Conservation (phyloP, 108 stramenopile genomes). For the Fistulifera pelliculosa region DNA sequence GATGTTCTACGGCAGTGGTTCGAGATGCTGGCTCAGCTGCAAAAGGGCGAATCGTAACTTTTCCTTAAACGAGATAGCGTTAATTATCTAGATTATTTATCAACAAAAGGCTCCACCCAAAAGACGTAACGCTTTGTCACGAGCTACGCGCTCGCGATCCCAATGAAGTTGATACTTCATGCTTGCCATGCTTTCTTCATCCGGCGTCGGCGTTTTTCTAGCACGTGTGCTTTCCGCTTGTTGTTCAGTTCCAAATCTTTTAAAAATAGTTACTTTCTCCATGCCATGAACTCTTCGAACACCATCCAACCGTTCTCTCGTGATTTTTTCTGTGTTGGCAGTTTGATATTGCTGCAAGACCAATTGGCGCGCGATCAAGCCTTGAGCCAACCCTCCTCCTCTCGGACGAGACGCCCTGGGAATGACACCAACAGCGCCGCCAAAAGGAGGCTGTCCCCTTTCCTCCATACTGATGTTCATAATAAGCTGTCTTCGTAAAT, state of each 20-base stretch:
- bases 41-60: conserved; percentile 2
- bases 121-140: background rate
- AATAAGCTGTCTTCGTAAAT: too few relatives aligned
- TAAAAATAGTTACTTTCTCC: too few relatives aligned
- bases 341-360: too few relatives aligned
- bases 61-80: too few relatives aligned
- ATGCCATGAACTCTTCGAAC: background rate
- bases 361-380: too few relatives aligned
- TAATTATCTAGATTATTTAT: background rate
- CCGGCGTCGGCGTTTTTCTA: conserved; percentile 4
- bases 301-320: background rate
- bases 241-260: conserved; percentile 1
- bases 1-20: conserved; percentile 98
- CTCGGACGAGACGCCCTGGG: too few relatives aligned
- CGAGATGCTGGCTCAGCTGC: conserved; percentile 80
- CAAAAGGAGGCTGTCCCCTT: too few relatives aligned
- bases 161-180: conserved; percentile 7
- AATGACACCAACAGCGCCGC: too few relatives aligned
- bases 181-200: conserved; percentile 6
- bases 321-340: too few relatives aligned
- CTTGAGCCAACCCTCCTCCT: too few relatives aligned
- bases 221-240: conserved; percentile 1
- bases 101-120: background rate
- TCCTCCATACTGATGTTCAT: too few relatives aligned
- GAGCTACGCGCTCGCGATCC: background rate